Base-by-base conservation (phyloP, 2,329 filamentous ascomycete species). In the Aspergillus spinulosporus region DNA sequence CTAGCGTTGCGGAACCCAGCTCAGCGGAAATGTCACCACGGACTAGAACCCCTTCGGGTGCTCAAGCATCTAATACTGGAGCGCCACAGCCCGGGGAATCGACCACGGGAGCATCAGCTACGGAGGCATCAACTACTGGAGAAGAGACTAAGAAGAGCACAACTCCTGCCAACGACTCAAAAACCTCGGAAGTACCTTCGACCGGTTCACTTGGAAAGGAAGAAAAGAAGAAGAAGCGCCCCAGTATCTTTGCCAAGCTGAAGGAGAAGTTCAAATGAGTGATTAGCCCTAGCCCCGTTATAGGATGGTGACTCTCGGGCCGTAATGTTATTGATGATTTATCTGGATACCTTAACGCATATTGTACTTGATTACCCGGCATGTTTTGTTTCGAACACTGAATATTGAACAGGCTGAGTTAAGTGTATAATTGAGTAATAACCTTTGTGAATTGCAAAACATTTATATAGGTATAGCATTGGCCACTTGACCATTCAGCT, bases 151-250 rank as follows among this genome's bases (percentile, higher is more conserved):
- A 58, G 6, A 52, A 61, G 31, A 47, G 56, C 5, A 52, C 52
- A 15, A 49, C 21, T 21, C 45, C 49, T 21, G 46, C 59, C 5
- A 51, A 47, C 26, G 57, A 52, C 28, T 57, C 54, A 14, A 52
- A 53, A 28, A 52, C 56, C 15, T 26, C 40, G 9, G 12, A 48
- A 4, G 48, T 56, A 14, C 53, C 53, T 36, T 34, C 43, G 6
- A 29, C 36, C 14, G 46, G 47, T 14, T 32, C 54, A 28, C 45
- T 36, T 28, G 54, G 56, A 31, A 60, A 60, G 45, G 58, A 59
- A 28, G 53, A 54, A 74, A 77, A 12, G 80, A 85, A 84, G 76
- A 88, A 88, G 79, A 87, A 86, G 80, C 86, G 85, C 78, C 79
- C 83, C 72, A 75, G 80, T 52, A 82, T 88, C 65, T 83, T 89